Evolutionary conservation across 2,329 filamentous ascomycete species (phyloP), one percentile per base, ranked within the genome.

Genomic region (Monilinia laxa): DNA sequence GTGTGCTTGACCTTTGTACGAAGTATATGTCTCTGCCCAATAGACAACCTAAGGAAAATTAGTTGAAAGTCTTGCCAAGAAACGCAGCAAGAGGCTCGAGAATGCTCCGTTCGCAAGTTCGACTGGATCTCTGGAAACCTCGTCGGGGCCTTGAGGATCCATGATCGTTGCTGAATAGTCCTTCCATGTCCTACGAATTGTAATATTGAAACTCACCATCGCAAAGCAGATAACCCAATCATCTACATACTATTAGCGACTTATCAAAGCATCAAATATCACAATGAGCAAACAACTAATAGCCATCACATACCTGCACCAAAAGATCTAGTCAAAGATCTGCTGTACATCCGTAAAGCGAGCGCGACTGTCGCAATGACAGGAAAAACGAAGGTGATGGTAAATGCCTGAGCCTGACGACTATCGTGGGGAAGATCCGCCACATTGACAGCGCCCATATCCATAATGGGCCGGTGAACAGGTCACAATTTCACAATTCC

Each of bases 211-310:
- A 60, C 57, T 51, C n/a, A 60, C 57, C 57, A 51, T 4, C 12
- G 59, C 59, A 53, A 62, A 40, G 23, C 59, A 62, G 20, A 62
- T 62, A 1, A 62, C 47, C 59, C 59, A 62, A 42, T 62, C 59
- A 62, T 62, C 59, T 62, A n/a, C 14, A 20, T 11, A 14, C 3
- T 10, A 6, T 62, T 51, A 60, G 59, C 23, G 11, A 62, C 7
- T 40, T 16, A 40, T 42, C 16, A 9, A 53, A 59, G 11, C 11
- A 10, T 47, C 7, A 0, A 12, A 16, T 23, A 20, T 31, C 23
- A 35, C 7, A 18, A 35, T 23, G n/a, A 28, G n/a, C 12, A 31
- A 18, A 25, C 2, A 80, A 72, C 11, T 81, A 71, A 54, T 81
- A 77, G n/a, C 28, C 35, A 20, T 31, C 4, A 53, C 47, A 7